Conservation (phyloP, 805 yeast species). For the Kluyveromyces nonfermentans region DNA sequence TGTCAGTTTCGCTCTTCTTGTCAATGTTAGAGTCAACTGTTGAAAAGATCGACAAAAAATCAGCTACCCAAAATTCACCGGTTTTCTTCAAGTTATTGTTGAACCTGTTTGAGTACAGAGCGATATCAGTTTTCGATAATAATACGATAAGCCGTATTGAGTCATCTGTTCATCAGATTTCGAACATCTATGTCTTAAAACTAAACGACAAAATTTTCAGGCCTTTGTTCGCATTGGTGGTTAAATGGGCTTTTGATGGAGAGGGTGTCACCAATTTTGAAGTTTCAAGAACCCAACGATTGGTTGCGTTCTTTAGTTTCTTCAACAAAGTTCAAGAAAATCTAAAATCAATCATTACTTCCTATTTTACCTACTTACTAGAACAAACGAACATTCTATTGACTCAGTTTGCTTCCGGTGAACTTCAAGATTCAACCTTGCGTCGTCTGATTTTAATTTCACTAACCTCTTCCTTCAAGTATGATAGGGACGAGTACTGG, state of each 20-base stretch:
- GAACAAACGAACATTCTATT: constrained; percentile 60
- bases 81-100: constrained; percentile 60
- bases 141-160: constrained; percentile 79
- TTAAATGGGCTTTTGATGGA: constrained; percentile 87
- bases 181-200: constrained; percentile 73
- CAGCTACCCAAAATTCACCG: constrained; percentile 62
- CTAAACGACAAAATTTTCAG: constrained; percentile 89
- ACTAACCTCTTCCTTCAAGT: constrained; percentile 70
- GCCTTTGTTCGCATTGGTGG: constrained; percentile 78
- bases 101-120: constrained; percentile 61
- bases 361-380: constrained; percentile 75
- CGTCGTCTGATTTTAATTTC: constrained; percentile 69
- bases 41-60: constrained; percentile 60
- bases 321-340: constrained; percentile 77
- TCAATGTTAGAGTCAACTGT: constrained; percentile 57
- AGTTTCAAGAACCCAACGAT: constrained; percentile 46
- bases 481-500: constrained; percentile 95
- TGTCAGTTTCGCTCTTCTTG: constrained; percentile 60
- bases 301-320: constrained; percentile 73
- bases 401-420: constrained; percentile 37
- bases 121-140: constrained; percentile 47
- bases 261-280: constrained; percentile 47
- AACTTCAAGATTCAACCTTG: constrained; percentile 41
- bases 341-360: constrained; percentile 78
- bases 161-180: constrained; percentile 61